These are phyloP conservation scores for Botrytis squamosa DNA, from an alignment of 2,329 filamentous ascomycete species.

Conservation along the genomic window DNA sequence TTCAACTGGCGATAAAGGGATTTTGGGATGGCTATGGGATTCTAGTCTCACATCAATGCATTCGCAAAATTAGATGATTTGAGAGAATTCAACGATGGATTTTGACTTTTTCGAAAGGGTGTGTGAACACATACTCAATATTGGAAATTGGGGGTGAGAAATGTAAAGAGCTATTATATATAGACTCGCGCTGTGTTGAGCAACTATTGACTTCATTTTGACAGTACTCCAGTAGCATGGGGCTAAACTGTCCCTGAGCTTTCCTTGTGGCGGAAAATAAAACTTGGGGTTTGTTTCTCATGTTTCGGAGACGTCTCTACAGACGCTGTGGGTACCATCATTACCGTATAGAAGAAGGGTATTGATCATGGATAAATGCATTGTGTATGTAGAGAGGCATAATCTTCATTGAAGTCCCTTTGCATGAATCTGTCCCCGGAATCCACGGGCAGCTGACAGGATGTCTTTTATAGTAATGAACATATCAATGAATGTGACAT, in stretches of 20 bases:
- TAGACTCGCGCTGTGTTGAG: not conserved
- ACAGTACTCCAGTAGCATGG: not conserved
- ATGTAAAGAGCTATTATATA: not conserved
- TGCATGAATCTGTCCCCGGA: not conserved
- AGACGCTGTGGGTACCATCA: not conserved
- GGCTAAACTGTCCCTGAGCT: not conserved
- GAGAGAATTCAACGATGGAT: not conserved
- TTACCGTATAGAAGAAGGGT: not conserved
- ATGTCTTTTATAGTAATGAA: not conserved
- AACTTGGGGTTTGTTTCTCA: constrained; percentile 1
- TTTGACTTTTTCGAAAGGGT: not conserved
- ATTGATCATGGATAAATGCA: not conserved
- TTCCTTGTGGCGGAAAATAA: not conserved
- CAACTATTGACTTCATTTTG: not conserved
- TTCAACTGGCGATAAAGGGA: not conserved
- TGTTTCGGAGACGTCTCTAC: constrained; percentile 17
- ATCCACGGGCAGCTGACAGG: not conserved
- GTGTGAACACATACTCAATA: not conserved
- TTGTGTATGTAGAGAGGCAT: not conserved
- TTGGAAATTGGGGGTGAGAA: not conserved
- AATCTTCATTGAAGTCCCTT: not conserved
- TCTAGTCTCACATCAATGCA: not conserved
- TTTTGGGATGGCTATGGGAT: not conserved
- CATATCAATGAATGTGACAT: not conserved
- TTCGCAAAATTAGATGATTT: not conserved